phyloP scores from a whole-genome alignment of 2,329 filamentous ascomycete genomes.

The Penicillium rolfsii region DNA sequence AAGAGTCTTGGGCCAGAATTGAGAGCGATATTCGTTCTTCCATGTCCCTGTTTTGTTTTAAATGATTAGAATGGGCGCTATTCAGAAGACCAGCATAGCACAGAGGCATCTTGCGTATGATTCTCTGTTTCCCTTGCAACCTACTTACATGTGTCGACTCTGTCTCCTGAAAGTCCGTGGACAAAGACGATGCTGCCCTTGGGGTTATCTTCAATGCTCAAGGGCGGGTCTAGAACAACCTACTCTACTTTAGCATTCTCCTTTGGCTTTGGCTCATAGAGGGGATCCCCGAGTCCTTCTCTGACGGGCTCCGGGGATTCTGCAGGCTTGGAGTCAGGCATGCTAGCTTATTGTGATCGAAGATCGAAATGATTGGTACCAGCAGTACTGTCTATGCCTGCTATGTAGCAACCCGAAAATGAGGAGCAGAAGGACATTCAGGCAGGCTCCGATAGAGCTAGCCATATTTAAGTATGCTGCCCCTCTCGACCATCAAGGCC shows the following conservation, averaged over 20 bases:
- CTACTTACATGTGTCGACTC: background rate
- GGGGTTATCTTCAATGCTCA: background rate
- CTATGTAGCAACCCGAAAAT: background rate
- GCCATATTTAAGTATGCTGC: background rate
- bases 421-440: background rate
- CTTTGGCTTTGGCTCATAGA: background rate
- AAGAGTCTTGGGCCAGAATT: slow-evolving; percentile 2
- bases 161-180: background rate
- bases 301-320: background rate
- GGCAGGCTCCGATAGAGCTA: background rate
- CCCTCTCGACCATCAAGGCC: background rate
- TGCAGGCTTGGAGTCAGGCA: background rate
- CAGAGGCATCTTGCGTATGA: background rate
- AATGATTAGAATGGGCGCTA: background rate
- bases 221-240: background rate
- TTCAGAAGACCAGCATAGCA: background rate
- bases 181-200: background rate
- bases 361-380: background rate
- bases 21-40: background rate
- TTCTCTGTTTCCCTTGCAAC: background rate
- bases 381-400: no score
- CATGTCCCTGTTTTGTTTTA: background rate
- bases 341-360: background rate
- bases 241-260: background rate
- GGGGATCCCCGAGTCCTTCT: background rate